phyloP scores from a whole-genome alignment of 441 rosid species.

The Heliophila coronopifolia region DNA sequence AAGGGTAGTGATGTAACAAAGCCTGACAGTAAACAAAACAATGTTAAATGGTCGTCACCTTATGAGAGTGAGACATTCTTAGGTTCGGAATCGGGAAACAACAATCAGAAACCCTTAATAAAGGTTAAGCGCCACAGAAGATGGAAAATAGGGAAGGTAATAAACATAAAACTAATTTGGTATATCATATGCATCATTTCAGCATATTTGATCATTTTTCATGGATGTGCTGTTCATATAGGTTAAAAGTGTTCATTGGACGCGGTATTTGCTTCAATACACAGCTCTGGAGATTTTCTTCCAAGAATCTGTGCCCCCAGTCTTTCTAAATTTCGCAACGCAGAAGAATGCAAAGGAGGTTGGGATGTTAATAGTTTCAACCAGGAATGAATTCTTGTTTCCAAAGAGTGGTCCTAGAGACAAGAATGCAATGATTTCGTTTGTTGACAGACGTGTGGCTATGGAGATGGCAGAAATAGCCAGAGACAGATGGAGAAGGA shows the following conservation, averaged over 20 bases:
- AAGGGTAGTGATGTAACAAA: conserved; percentile 48
- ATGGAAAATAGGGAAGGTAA: conserved; percentile 87
- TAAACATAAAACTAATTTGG: conserved; percentile 14
- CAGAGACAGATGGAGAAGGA: conserved; percentile 94
- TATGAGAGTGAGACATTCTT: conserved; percentile 41
- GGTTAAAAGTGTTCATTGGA: conserved; percentile 91
- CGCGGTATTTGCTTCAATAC: conserved; percentile 92
- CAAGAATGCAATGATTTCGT: conserved; percentile 67
- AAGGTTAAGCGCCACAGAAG: conserved; percentile 84
- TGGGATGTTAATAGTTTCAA: conserved; percentile 75
- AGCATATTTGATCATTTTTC: conserved; percentile 24
- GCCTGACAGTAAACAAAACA: conserved; percentile 56
- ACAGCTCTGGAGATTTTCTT: conserved; percentile 91
- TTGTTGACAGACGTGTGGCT: conserved; percentile 88
- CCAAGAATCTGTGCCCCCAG: conserved; percentile 63
- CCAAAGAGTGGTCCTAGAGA: conserved; percentile 84
- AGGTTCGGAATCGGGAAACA: conserved; percentile 44
- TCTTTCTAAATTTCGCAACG: conserved; percentile 76
- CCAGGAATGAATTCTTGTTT: conserved; percentile 81
- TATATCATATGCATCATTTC: conserved; percentile 19
- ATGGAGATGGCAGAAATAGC: conserved; percentile 93
- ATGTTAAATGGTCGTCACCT: conserved; percentile 49
- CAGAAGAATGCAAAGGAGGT: conserved; percentile 86
- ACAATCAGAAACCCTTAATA: conserved; percentile 46
- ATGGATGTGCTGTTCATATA: conserved; percentile 32